These are phyloP conservation scores for Groenewaldozyma salmanticensis DNA, from an alignment of 805 yeast species.

Conservation along the genomic window DNA sequence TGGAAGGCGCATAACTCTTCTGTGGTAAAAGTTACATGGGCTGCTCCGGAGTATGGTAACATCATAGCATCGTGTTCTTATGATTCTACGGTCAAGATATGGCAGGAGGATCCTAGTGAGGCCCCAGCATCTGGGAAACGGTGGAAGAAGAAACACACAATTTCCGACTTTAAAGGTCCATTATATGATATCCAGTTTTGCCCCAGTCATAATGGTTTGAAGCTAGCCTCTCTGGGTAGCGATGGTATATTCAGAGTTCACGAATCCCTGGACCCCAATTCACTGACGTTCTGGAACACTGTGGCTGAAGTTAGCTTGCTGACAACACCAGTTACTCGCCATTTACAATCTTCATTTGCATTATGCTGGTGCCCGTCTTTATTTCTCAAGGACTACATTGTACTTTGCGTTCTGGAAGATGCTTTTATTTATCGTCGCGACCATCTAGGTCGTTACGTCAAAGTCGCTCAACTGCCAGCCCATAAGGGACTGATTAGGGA, in stretches of 20 bases:
- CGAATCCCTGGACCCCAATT: slow-evolving; percentile 86
- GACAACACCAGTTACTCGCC: slow-evolving; percentile 63
- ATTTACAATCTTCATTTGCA: slow-evolving; percentile 76
- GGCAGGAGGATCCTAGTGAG: slow-evolving; percentile 85
- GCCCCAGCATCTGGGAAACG: slow-evolving; percentile 68
- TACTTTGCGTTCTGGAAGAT: slow-evolving; percentile 78
- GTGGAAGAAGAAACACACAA: slow-evolving; percentile 66
- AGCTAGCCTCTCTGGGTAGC: slow-evolving; percentile 77
- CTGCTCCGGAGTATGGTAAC: slow-evolving; percentile 88
- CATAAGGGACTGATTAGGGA: slow-evolving; percentile 82
- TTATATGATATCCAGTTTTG: slow-evolving; percentile 85
- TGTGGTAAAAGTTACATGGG: slow-evolving; percentile 78
- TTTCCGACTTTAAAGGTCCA: slow-evolving; percentile 84
- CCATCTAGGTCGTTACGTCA: slow-evolving; percentile 33
- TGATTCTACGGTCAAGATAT: slow-evolving; percentile 79
- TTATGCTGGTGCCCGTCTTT: slow-evolving; percentile 87
- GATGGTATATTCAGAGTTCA: slow-evolving; percentile 82
- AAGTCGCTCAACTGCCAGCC: slow-evolving; percentile 61
- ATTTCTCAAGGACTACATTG: slow-evolving; percentile 69
- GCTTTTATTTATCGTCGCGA: slow-evolving; percentile 65
- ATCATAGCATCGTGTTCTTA: slow-evolving; percentile 80
- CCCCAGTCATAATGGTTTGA: slow-evolving; percentile 72
- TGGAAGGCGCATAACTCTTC: slow-evolving; percentile 96
- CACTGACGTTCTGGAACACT: slow-evolving; percentile 70
- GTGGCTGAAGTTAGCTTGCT: slow-evolving; percentile 56